Conservation (phyloP, 352 stramenopile species). For the Globisporangium apiculatum region DNA sequence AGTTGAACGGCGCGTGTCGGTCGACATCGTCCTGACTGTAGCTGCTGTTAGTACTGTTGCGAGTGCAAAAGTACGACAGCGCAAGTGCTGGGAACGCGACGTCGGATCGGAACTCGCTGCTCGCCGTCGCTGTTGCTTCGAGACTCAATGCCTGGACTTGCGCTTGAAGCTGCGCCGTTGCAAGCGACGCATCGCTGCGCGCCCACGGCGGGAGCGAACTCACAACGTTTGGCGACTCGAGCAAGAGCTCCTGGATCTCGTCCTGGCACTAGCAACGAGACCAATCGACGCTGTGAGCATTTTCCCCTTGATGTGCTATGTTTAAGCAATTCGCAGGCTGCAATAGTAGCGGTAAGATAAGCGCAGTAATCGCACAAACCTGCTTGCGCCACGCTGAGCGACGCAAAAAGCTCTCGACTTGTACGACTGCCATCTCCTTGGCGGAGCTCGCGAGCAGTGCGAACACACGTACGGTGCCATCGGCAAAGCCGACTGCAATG, state of each 20-base stretch:
- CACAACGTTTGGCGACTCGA: conserved; percentile 51
- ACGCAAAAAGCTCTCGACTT: conserved; percentile 41
- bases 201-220: conserved; percentile 66
- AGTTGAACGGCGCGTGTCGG: conserved; percentile 28
- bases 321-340: too few relatives aligned
- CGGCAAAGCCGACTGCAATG: conserved; percentile 57
- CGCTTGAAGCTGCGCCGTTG: conserved; percentile 27
- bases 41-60: background rate
- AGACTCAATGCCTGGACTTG: conserved; percentile 14
- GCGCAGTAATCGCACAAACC: conserved; percentile 7
- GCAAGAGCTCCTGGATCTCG: conserved; percentile 29
- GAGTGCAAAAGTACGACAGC: conserved; percentile 39
- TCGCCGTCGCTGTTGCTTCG: background rate
- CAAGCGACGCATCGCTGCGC: conserved; percentile 33
- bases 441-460: conserved; percentile 38
- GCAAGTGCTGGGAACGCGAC: conserved; percentile 39
- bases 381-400: conserved; percentile 26
- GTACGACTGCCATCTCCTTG: conserved; percentile 43
- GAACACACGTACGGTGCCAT: conserved; percentile 61
- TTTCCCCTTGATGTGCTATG: too few relatives aligned
- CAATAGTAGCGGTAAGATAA: too few relatives aligned
- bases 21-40: background rate
- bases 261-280: conserved; percentile 22
- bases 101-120: conserved; percentile 20
- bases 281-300: background rate